Evolutionary conservation across 139 green algal species (phyloP).

Genomic region (Zygnema cylindricum): DNA sequence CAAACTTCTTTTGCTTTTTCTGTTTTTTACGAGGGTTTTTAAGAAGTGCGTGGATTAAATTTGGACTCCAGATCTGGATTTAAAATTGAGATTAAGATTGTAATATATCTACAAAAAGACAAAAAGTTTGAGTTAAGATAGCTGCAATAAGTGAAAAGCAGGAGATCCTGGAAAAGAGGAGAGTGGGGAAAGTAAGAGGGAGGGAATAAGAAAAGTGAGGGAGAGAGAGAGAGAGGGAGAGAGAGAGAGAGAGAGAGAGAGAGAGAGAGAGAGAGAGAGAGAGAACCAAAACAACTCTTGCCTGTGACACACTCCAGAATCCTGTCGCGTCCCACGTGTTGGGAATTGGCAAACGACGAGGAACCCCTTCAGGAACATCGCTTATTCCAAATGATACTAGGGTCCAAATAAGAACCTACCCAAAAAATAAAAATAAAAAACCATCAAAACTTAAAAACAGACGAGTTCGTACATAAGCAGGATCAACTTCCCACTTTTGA

Average conservation of each 20-base stretch:
- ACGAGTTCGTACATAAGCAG: no score
- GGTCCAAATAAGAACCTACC: conserved; percentile 76
- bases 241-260: background rate
- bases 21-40: no score
- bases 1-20: no score
- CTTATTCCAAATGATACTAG: conserved; percentile 72
- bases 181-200: background rate
- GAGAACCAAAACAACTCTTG: no score
- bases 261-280: no score
- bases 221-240: background rate
- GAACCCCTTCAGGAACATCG: conserved; percentile 62
- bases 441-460: no score
- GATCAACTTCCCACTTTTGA: no score
- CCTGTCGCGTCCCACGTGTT: conserved; percentile 74
- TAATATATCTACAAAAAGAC: conserved; percentile 5
- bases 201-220: conserved; percentile 6
- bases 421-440: no score
- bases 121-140: background rate
- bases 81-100: background rate
- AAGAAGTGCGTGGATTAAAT: no score
- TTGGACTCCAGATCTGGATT: no score
- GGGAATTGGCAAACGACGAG: conserved; percentile 68
- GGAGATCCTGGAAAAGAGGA: background rate
- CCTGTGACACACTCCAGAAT: conserved; percentile 63
- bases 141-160: background rate